phyloP scores from a whole-genome alignment of 768 basidiomycete species.

The Leccinum obscurum region DNA sequence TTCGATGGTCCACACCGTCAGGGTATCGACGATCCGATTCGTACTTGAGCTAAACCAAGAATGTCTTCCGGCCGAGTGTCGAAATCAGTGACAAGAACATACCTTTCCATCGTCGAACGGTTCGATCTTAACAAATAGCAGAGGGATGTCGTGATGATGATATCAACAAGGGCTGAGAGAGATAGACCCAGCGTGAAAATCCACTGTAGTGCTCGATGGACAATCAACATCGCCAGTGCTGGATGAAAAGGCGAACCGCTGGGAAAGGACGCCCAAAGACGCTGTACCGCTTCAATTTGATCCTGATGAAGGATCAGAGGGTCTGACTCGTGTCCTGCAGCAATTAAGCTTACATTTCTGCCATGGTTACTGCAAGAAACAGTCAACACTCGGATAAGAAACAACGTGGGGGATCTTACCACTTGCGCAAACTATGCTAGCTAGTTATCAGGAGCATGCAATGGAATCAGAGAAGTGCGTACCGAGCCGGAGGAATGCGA shows the following conservation, averaged over 20 bases:
- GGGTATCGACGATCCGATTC: slow-evolving; percentile 21
- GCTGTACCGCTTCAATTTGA: slow-evolving; percentile 11
- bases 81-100: neutral
- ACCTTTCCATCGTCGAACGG: slow-evolving; percentile 39
- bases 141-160: slow-evolving; percentile 45
- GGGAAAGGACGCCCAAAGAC: slow-evolving; percentile 13
- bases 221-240: neutral
- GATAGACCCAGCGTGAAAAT: slow-evolving; percentile 47
- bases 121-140: slow-evolving; percentile 42
- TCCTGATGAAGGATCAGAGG: slow-evolving; percentile 7
- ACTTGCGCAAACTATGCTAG: slow-evolving; percentile 19
- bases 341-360: slow-evolving; percentile 20
- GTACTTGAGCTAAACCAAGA: slow-evolving; percentile 13
- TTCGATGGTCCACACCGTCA: slow-evolving; percentile 24
- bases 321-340: neutral
- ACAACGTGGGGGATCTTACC: slow-evolving; percentile 5
- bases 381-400: neutral
- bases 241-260: slow-evolving; percentile 5
- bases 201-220: slow-evolving; percentile 34
- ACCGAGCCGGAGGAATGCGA: slow-evolving; percentile 23
- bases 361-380: slow-evolving; percentile 18
- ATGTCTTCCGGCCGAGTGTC: neutral
- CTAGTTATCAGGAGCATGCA: neutral
- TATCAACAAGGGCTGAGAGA: slow-evolving; percentile 46
- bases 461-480: neutral